phyloP scores from a whole-genome alignment of 2,329 filamentous ascomycete species.

The Fusarium tuaranense region DNA sequence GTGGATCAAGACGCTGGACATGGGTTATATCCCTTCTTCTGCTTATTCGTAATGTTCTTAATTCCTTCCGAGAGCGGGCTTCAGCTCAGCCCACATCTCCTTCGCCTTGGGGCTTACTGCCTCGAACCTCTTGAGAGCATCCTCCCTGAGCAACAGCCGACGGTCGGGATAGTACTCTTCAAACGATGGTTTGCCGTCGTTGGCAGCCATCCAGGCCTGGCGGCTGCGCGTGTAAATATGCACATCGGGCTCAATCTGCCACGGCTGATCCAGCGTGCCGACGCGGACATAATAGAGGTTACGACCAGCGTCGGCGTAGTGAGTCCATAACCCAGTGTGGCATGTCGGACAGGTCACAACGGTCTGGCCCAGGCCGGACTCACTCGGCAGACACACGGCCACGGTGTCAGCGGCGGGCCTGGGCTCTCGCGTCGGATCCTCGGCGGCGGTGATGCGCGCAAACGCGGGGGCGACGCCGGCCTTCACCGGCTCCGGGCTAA shows the following conservation, averaged over 20 bases:
- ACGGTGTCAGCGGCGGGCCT: conserved; percentile 18
- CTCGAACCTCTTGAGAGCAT: conserved; percentile 47
- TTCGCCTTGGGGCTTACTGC: conserved; percentile 38
- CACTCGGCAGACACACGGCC: conserved; percentile 50
- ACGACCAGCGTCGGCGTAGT: conserved; percentile 52
- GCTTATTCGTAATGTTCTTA: not conserved
- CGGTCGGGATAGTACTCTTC: conserved; percentile 50
- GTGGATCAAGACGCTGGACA: not conserved
- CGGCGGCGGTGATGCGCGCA: conserved; percentile 32
- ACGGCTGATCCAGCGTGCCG: conserved; percentile 57
- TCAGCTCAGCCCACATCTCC: conserved; percentile 35
- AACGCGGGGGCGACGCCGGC: conserved; percentile 33
- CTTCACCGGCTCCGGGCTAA: conserved; percentile 17
- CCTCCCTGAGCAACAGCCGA: conserved; percentile 48
- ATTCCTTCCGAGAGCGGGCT: conserved; percentile 9
- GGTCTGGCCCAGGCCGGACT: conserved; percentile 55
- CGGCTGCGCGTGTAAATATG: conserved; percentile 58
- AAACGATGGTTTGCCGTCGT: conserved; percentile 52
- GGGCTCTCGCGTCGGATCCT: conserved; percentile 14
- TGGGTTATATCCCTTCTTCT: not conserved
- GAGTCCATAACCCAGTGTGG: conserved; percentile 53
- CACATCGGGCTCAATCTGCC: conserved; percentile 55
- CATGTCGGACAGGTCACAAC: conserved; percentile 58
- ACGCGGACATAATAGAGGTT: conserved; percentile 54
- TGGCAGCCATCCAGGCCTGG: conserved; percentile 52